Evolutionary conservation across 2,329 filamentous ascomycete genomes (phyloP).

Genomic region (Triangularia setosa): DNA sequence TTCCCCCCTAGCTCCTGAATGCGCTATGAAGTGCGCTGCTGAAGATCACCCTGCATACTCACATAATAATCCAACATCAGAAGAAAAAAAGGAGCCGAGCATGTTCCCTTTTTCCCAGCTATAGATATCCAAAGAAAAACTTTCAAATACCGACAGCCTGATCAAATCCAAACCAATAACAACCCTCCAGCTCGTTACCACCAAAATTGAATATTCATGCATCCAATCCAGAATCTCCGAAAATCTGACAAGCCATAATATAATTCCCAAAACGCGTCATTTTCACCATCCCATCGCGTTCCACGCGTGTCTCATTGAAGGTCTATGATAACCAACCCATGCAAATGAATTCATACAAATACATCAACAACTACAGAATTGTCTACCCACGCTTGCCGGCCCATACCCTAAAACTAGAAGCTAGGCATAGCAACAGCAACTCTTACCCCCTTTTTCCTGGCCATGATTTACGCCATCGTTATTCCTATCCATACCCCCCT

Average conservation of each 20-base stretch:
- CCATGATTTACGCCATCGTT: background rate
- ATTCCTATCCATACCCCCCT: background rate
- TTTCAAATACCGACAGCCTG: background rate
- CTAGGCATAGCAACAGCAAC: background rate
- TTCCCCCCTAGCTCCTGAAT: background rate
- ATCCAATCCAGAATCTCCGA: background rate
- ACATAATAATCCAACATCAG: background rate
- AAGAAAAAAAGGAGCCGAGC: background rate
- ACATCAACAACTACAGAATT: background rate
- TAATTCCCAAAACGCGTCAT: background rate
- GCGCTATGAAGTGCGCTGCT: background rate
- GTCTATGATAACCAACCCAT: background rate
- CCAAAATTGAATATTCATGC: background rate
- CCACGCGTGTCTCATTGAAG: background rate
- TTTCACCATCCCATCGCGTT: background rate
- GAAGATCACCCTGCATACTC: background rate
- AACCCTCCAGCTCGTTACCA: background rate
- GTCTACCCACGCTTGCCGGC: background rate
- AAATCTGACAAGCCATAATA: background rate
- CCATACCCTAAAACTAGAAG: background rate
- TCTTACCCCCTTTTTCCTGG: background rate
- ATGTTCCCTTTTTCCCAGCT: background rate
- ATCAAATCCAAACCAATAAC: background rate
- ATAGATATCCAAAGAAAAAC: background rate
- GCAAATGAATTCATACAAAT: background rate